phyloP scores from a whole-genome alignment of 2,329 filamentous ascomycete species.

The Colletotrichum endophyticum region DNA sequence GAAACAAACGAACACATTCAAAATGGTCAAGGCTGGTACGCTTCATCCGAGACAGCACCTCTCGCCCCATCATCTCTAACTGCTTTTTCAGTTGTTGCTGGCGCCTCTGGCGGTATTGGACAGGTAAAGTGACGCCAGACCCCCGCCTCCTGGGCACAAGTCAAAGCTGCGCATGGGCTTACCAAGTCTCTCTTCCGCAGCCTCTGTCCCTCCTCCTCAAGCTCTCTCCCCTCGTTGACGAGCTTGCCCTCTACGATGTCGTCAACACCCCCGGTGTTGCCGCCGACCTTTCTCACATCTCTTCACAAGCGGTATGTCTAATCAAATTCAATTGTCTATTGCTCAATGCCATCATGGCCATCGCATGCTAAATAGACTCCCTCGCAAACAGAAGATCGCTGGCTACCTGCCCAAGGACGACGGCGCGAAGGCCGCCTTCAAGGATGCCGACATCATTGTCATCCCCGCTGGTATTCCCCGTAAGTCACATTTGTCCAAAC shows the following conservation, averaged over 20 bases:
- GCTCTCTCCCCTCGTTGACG: conserved; percentile 83
- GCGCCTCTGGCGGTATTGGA: conserved; percentile 97
- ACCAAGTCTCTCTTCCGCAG: conserved; percentile 48
- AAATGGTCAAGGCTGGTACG: conserved; percentile 69
- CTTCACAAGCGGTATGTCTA: conserved; percentile 74
- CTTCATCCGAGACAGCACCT: not conserved
- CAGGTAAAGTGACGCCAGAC: conserved; percentile 65
- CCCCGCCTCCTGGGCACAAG: conserved; percentile 1
- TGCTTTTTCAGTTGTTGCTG: conserved; percentile 73
- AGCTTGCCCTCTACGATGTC: conserved; percentile 98
- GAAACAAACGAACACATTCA: conserved; percentile 29
- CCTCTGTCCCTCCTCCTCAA: conserved; percentile 97
- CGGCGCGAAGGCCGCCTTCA: conserved; percentile 86
- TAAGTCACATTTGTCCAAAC: conserved; percentile 54
- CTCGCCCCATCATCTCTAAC: not conserved
- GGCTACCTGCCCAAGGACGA: conserved; percentile 88
- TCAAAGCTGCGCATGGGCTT: conserved; percentile 14
- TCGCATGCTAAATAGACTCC: not conserved
- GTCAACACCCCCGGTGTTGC: conserved; percentile 98
- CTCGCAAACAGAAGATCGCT: conserved; percentile 69
- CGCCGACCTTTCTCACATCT: conserved; percentile 97
- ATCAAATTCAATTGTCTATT: not conserved
- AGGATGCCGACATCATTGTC: conserved; percentile 92
- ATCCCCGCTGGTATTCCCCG: conserved; percentile 98
- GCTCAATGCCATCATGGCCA: not conserved